Evolutionary conservation across 1,139 yeast species (phyloP), one percentile per base, ranked within the genome.

Genomic region (Candida pseudoviswanathii): DNA sequence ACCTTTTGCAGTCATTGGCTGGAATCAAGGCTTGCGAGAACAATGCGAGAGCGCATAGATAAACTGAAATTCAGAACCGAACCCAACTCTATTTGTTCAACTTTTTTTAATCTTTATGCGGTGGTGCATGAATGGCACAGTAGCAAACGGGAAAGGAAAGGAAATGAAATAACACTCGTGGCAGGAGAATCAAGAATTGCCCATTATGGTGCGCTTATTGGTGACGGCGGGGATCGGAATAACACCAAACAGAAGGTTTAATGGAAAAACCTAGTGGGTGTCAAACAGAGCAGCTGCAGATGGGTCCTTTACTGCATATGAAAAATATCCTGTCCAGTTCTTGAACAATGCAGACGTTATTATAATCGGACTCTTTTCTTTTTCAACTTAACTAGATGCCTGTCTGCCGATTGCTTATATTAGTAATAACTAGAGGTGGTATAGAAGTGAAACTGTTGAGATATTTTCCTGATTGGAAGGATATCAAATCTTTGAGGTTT

Each of bases 1-100:
- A 25, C 21, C 5, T 37, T 37, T 37, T 37, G 41, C 41, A 37
- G 41, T 25, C n/a, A 25, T 37, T 37, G 41, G 30, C 41, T 37
- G 29, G 16, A 37, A 25, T 37, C 41, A 25, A 2, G 30, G 24
- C 16, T 16, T 16, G 16, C 16, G 16, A 16, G 16, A 16, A 16
- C 16, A 16, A 16, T 16, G 16, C 16, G 16, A 16, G 16, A 16
- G 16, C 16, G 16, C 16, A 16, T 16, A 16, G 38, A 34, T 34
- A 16, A 34, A 34, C 38, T 34, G 38, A 34, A 32, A 32, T 32
- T 32, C 34, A 32, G 16, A 16, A 1, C 16, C 16, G 2, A 2
- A 16, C 16, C 16, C 16, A 16, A 16, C 16, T 16, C 16, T 16
- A 2, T 16, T 16, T 16, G 16, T 16, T 16, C 16, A 16, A 2